These are phyloP conservation scores for Pythium periplocum DNA, from an alignment of 352 stramenopile species.

Conservation along the genomic window DNA sequence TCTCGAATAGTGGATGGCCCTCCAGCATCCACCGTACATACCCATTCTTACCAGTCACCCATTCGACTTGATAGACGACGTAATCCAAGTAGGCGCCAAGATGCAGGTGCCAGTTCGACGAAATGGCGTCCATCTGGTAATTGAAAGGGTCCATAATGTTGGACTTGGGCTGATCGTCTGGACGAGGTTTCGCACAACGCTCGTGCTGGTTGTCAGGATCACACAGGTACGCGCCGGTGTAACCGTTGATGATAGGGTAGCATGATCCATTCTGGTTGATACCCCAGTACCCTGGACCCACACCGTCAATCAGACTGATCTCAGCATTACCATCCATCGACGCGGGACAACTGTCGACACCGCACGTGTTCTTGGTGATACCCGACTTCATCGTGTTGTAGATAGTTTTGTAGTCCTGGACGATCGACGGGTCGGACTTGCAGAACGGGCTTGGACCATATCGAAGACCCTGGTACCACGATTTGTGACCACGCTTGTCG, in stretches of 20 bases:
- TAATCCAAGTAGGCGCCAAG: conserved; percentile 51
- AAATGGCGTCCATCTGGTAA: conserved; percentile 78
- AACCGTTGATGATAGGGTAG: conserved; percentile 23
- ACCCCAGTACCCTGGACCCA: conserved; percentile 13
- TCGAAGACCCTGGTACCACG: conserved; percentile 50
- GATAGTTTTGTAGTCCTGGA: conserved; percentile 27
- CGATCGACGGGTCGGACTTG: background rate
- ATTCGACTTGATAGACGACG: conserved; percentile 65
- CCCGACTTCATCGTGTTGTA: conserved; percentile 18
- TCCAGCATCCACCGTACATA: conserved; percentile 72
- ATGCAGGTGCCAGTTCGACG: conserved; percentile 62
- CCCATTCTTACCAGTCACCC: conserved; percentile 55
- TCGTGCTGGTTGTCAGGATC: conserved; percentile 29
- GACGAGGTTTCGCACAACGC: conserved; percentile 36
- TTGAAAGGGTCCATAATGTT: conserved; percentile 64
- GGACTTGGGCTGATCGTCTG: conserved; percentile 23
- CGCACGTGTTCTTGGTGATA: conserved; percentile 37
- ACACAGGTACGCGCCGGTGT: conserved; percentile 26
- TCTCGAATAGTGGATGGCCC: conserved; percentile 52
- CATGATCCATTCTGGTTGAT: conserved; percentile 29
- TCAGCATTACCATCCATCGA: conserved; percentile 43
- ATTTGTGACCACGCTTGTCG: conserved; percentile 34
- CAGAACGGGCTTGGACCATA: conserved; percentile 46
- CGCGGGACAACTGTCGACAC: conserved; percentile 24
- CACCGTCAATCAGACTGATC: conserved; percentile 26